Conservation (phyloP, 441 rosid species). For the Pelargonium hybrid region DNA sequence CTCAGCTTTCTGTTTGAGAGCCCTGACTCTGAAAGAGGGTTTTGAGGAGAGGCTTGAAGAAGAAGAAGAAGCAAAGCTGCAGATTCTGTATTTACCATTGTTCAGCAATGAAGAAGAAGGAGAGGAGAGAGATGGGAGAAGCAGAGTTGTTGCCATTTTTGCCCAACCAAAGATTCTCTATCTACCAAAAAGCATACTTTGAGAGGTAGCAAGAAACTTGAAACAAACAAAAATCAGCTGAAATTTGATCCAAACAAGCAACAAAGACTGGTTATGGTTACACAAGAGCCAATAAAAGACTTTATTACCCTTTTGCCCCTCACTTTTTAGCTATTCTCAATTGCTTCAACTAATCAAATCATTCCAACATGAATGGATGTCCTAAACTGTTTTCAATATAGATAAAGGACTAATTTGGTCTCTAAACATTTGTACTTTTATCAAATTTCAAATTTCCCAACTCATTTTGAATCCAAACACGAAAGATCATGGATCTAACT, state of each 20-base stretch:
- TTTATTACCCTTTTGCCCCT: background rate
- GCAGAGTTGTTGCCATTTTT: constrained; percentile 39
- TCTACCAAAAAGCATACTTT: background rate
- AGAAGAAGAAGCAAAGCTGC: constrained; percentile 19
- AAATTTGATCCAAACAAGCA: background rate
- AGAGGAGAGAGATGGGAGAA: constrained; percentile 19
- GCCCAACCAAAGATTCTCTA: constrained; percentile 11
- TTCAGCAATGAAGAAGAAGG: constrained; percentile 18
- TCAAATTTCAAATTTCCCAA: too few relatives aligned
- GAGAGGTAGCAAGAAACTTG: background rate
- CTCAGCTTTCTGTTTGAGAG: constrained; percentile 45
- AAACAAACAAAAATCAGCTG: background rate
- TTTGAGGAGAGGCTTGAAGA: constrained; percentile 24
- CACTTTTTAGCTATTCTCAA: background rate
- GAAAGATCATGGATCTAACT: too few relatives aligned
- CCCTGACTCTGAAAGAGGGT: constrained; percentile 34
- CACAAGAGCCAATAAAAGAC: background rate
- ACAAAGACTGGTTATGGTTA: too few relatives aligned
- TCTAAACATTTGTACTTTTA: too few relatives aligned
- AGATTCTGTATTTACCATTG: constrained; percentile 17
- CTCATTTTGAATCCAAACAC: too few relatives aligned
- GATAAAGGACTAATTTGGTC: too few relatives aligned
- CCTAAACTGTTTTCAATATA: too few relatives aligned
- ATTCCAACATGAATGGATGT: too few relatives aligned
- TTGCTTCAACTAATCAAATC: too few relatives aligned